Evolutionary conservation across 1,284 basidiomycete genomes (phyloP).

Genomic region (Trametes hirsuta): DNA sequence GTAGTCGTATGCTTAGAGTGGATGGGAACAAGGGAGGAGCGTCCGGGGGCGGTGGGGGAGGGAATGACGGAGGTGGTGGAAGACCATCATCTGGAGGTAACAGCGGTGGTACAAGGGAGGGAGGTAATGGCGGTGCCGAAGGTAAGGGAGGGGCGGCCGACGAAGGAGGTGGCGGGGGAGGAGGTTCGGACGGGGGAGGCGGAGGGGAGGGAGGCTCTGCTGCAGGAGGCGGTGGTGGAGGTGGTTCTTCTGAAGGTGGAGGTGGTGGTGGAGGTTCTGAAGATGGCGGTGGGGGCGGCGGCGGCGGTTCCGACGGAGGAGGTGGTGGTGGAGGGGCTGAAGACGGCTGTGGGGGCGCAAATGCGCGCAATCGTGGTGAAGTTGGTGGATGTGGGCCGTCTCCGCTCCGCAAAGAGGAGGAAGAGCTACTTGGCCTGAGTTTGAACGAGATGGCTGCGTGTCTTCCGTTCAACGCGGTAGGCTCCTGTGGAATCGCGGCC

Average conservation of each 20-base stretch:
- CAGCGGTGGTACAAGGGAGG: conserved; percentile 22
- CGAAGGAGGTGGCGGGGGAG: conserved; percentile 27
- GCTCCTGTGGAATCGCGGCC: conserved; percentile 25
- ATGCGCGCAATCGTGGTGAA: conserved; percentile 27
- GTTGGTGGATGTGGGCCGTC: conserved; percentile 26
- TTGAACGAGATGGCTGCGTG: conserved; percentile 34
- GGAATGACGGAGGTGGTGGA: conserved; percentile 20
- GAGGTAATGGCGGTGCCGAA: conserved; percentile 26
- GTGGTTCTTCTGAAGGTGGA: conserved; percentile 33
- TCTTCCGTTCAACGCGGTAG: conserved; percentile 28
- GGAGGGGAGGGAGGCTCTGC: conserved; percentile 30
- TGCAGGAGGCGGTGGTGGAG: conserved; percentile 28
- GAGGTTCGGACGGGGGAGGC: conserved; percentile 25
- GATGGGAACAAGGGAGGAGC: conserved; percentile 19
- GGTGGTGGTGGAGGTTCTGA: conserved; percentile 33
- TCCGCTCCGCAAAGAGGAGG: conserved; percentile 16
- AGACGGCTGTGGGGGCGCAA: conserved; percentile 21
- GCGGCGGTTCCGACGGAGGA: conserved; percentile 30
- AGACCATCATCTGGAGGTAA: conserved; percentile 17
- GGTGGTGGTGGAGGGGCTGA: conserved; percentile 28
- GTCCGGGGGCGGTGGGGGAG: conserved; percentile 25
- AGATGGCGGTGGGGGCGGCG: conserved; percentile 24
- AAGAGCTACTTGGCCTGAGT: conserved; percentile 27
- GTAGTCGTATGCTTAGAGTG: conserved; percentile 17
- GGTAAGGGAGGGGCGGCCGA: conserved; percentile 27